A percentile compares a stretch with the other conserved stretches of the same genome.
These are phyloP conservation scores for Ophiostoma sp. DNA, from an alignment of 2,329 filamentous ascomycete species.

Conservation along the genomic window DNA sequence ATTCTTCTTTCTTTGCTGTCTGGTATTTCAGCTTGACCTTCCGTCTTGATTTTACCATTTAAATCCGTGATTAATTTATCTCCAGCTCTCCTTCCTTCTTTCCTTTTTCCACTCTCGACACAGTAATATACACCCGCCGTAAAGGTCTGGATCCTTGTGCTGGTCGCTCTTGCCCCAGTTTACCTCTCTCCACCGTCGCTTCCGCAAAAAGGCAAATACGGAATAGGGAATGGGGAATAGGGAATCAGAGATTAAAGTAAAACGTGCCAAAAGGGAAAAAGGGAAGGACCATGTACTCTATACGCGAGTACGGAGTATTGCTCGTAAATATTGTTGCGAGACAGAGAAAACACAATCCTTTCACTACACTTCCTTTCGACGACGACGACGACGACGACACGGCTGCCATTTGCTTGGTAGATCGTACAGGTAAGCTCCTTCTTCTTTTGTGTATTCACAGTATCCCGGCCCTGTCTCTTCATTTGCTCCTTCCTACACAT, in stretches of 20 bases:
- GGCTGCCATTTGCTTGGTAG: neutral
- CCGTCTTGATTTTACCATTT: neutral
- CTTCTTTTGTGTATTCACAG: neutral
- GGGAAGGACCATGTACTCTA: neutral
- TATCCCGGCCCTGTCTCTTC: neutral
- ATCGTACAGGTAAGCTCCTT: constrained; percentile 8
- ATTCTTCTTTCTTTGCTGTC: neutral
- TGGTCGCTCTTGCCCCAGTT: constrained; percentile 6
- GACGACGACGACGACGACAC: constrained; percentile 9
- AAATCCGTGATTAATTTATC: neutral
- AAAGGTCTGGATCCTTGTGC: constrained; percentile 10
- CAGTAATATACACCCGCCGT: neutral
- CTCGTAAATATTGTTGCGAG: neutral
- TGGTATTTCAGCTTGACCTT: neutral
- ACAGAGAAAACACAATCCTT: neutral
- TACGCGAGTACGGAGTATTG: too few species aligned
- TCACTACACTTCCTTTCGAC: neutral
- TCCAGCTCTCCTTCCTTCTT: neutral
- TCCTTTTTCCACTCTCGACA: constrained; percentile 1
- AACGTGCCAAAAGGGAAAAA: neutral
- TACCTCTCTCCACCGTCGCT: neutral
- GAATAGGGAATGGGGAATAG: neutral
- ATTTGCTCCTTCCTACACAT: neutral
- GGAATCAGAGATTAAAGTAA: neutral
- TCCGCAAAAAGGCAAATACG: neutral